Percentiles rank a stretch among this genome's conserved stretches.
phyloP scores from a whole-genome alignment of 441 rosid species.

The Viola pubescens region DNA sequence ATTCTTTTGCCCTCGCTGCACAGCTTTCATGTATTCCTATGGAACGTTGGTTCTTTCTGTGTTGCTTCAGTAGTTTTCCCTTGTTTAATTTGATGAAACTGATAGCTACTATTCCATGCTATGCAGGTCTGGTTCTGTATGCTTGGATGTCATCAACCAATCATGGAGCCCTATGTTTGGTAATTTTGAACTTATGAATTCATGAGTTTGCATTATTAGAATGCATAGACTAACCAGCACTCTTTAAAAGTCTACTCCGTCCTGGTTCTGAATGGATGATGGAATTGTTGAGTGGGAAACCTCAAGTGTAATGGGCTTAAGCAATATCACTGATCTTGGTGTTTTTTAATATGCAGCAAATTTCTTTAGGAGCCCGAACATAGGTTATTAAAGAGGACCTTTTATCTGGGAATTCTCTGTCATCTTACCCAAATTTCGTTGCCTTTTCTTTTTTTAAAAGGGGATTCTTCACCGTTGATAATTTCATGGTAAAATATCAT shows the following conservation, averaged over 20 bases:
- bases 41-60: no score
- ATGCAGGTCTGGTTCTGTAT: slow-evolving; percentile 51
- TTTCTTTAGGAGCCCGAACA: neutral
- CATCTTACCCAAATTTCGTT: neutral
- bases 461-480: neutral
- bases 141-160: slow-evolving; percentile 54
- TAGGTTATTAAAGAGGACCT: neutral
- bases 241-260: no score
- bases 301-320: neutral
- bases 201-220: neutral
- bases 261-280: neutral
- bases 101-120: neutral
- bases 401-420: neutral
- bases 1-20: no score
- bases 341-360: neutral
- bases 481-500: neutral
- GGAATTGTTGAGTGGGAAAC: neutral
- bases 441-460: neutral
- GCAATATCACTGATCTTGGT: neutral
- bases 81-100: no score
- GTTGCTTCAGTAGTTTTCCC: no score
- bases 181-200: slow-evolving; percentile 16
- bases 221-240: neutral
- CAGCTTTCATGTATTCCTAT: no score
- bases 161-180: slow-evolving; percentile 62